Percentiles rank a stretch among this genome's conserved stretches.
phyloP scores from a whole-genome alignment of 2,329 filamentous ascomycete species.

The Pyrenochaeta sp. region DNA sequence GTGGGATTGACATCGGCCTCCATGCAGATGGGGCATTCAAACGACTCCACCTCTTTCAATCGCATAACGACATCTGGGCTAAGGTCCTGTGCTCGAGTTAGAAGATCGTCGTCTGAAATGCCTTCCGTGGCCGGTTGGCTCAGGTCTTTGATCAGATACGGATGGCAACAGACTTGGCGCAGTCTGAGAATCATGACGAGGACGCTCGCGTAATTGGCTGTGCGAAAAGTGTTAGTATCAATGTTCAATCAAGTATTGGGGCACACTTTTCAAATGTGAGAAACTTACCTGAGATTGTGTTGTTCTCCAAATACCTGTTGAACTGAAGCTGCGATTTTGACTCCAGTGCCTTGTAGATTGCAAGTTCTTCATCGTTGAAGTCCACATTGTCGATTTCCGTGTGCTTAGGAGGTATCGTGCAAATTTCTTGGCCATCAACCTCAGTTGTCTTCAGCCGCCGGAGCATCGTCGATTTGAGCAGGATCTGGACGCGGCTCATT shows the following conservation, averaged over 20 bases:
- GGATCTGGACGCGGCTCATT: constrained; percentile 74
- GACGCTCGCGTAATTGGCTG: constrained; percentile 76
- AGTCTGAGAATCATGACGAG: constrained; percentile 80
- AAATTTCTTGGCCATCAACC: constrained; percentile 80
- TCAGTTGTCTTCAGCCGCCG: constrained; percentile 81
- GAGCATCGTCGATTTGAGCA: constrained; percentile 82
- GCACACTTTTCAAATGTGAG: neutral
- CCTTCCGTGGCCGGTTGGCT: constrained; percentile 68
- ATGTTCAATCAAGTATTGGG: neutral
- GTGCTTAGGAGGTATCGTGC: constrained; percentile 71
- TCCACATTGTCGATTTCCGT: constrained; percentile 68
- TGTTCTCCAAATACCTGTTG: constrained; percentile 76
- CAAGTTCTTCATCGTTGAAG: constrained; percentile 70
- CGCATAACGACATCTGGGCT: constrained; percentile 68
- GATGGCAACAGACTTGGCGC: constrained; percentile 83
- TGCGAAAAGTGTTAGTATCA: constrained; percentile 6
- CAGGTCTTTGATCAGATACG: constrained; percentile 73
- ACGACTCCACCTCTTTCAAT: constrained; percentile 66
- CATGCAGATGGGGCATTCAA: constrained; percentile 84
- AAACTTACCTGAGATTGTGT: constrained; percentile 64
- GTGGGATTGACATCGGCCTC: constrained; percentile 77
- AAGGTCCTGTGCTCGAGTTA: constrained; percentile 69
- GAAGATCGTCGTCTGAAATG: constrained; percentile 62
- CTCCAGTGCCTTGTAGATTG: constrained; percentile 73
- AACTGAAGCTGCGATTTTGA: constrained; percentile 71